Conservation (phyloP, 2,329 filamentous ascomycete genomes). For the Colletotrichum cuscutae region DNA sequence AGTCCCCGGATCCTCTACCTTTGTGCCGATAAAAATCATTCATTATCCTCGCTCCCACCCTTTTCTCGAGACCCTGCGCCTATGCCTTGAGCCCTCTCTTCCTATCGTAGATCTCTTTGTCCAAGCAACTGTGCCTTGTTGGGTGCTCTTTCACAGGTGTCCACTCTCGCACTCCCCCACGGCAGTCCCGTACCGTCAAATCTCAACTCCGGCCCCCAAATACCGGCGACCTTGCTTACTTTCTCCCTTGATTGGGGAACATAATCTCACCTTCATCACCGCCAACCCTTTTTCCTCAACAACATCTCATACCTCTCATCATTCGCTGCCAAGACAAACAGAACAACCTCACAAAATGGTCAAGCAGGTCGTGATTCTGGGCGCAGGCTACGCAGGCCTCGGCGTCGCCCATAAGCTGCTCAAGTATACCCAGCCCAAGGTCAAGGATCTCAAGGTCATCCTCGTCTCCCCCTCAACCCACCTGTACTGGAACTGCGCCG, state of each 20-base stretch:
- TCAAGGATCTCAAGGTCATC: conserved; percentile 52
- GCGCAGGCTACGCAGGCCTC: conserved; percentile 58
- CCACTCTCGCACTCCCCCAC: conserved; percentile 31
- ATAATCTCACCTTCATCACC: neutral
- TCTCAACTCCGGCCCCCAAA: neutral
- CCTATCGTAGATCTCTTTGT: neutral
- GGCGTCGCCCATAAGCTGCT: conserved; percentile 62
- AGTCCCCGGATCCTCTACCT: neutral
- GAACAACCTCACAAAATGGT: conserved; percentile 9
- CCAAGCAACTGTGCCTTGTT: neutral
- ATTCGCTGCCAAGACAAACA: neutral
- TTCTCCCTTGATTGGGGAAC: neutral
- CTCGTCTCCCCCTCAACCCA: conserved; percentile 60
- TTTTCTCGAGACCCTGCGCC: neutral
- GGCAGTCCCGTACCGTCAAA: conserved; percentile 9
- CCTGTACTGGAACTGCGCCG: conserved; percentile 61
- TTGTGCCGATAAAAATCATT: conserved; percentile 24
- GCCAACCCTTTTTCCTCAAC: neutral
- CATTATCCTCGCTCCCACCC: neutral
- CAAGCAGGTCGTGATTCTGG: conserved; percentile 58
- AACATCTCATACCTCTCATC: neutral
- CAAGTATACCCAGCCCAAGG: conserved; percentile 49
- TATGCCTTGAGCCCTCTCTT: neutral
- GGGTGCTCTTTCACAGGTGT: neutral
- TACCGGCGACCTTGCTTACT: neutral